Conservation (phyloP, 1,284 basidiomycete species). For the Boletus mariae region DNA sequence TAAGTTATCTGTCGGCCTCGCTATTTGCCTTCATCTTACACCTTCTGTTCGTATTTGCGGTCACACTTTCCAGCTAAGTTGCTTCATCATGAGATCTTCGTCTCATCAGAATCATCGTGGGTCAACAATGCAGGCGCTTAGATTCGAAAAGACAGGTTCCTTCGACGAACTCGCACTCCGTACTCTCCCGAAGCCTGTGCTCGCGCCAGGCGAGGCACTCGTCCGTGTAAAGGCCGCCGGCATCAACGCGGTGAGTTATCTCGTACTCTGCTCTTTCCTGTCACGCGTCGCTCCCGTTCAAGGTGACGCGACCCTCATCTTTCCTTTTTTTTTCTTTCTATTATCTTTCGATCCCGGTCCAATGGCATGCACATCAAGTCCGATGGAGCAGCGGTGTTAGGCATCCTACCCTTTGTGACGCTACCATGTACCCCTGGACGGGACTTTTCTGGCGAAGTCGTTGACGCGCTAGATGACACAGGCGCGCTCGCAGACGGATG, state of each 20-base stretch:
- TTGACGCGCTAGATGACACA: slow-evolving; percentile 27
- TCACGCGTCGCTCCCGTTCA: background rate
- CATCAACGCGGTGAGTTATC: slow-evolving; percentile 29
- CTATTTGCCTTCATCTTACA: too few relatives aligned
- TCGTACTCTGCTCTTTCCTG: background rate
- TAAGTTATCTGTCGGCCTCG: too few relatives aligned
- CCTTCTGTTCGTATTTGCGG: too few relatives aligned
- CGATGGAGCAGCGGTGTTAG: slow-evolving; percentile 30
- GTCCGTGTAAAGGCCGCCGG: slow-evolving; percentile 33
- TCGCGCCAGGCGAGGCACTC: slow-evolving; percentile 32
- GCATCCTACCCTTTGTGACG: slow-evolving; percentile 33
- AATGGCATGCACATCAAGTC: slow-evolving; percentile 15
- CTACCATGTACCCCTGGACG: slow-evolving; percentile 30
- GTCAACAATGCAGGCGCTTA: slow-evolving; percentile 31
- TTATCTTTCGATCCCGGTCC: background rate
- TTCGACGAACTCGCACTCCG: slow-evolving; percentile 24
- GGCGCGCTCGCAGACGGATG: slow-evolving; percentile 20
- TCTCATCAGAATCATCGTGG: background rate
- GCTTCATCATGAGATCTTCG: slow-evolving; percentile 4
- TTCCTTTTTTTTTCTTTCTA: background rate
- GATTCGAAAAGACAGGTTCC: slow-evolving; percentile 33
- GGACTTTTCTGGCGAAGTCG: slow-evolving; percentile 35
- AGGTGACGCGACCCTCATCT: background rate
- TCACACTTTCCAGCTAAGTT: background rate
- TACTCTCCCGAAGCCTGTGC: slow-evolving; percentile 21